These are phyloP conservation scores for Malassezia obtusa DNA, from an alignment of 1,284 basidiomycete genomes.

Conservation along the genomic window DNA sequence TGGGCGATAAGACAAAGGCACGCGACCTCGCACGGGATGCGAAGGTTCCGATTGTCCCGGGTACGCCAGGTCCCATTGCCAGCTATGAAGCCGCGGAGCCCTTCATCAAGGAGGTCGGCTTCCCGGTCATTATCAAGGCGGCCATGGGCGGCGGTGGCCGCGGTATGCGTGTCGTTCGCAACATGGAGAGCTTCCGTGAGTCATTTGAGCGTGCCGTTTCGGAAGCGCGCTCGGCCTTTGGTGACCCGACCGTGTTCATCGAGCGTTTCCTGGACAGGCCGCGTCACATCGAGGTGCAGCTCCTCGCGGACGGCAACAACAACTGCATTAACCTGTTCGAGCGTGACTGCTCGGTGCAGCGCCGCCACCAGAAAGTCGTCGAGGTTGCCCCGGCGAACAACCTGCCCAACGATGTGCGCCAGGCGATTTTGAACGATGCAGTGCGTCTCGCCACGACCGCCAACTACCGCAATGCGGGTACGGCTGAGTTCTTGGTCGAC, in stretches of 20 bases:
- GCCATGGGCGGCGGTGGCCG: constrained; percentile 97
- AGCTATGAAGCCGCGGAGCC: constrained; percentile 70
- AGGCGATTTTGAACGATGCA: constrained; percentile 79
- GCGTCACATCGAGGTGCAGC: constrained; percentile 92
- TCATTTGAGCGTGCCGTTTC: constrained; percentile 85
- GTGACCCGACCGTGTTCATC: constrained; percentile 96
- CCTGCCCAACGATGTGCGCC: constrained; percentile 78
- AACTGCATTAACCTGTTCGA: constrained; percentile 96
- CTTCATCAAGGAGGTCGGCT: constrained; percentile 90
- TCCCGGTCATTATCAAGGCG: constrained; percentile 88
- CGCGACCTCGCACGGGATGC: constrained; percentile 41
- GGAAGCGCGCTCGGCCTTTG: constrained; percentile 92
- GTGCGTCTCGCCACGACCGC: constrained; percentile 87
- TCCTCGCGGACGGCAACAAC: constrained; percentile 78
- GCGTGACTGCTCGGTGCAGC: constrained; percentile 95
- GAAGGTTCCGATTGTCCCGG: constrained; percentile 85
- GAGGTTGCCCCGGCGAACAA: constrained; percentile 95
- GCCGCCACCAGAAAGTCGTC: constrained; percentile 96
- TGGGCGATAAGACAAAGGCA: constrained; percentile 98
- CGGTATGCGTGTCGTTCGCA: constrained; percentile 95
- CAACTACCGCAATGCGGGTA: constrained; percentile 90
- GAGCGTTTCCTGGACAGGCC: constrained; percentile 88
- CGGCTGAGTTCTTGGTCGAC: constrained; percentile 83
- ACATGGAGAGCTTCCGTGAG: constrained; percentile 78
- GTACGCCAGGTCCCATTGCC: constrained; percentile 85